These are phyloP conservation scores for Sutorius australiensis DNA, from an alignment of 768 basidiomycete genomes.

Conservation along the genomic window DNA sequence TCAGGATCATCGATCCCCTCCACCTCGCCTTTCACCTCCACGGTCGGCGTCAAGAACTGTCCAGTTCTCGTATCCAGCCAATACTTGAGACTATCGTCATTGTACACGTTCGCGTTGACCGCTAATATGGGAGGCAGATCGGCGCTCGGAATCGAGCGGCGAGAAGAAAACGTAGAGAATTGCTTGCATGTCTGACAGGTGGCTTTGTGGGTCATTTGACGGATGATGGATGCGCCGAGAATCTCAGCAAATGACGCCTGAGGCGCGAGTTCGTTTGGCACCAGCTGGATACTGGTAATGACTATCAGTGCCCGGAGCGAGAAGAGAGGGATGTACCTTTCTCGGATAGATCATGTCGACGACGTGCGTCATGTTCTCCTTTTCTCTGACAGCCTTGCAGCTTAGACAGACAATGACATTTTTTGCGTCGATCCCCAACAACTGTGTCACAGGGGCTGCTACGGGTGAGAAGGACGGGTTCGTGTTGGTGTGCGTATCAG, in stretches of 20 bases:
- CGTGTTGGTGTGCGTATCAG: slow-evolving; percentile 15
- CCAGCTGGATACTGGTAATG: slow-evolving; percentile 22
- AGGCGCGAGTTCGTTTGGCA: slow-evolving; percentile 36
- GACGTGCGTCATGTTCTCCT: slow-evolving; percentile 78
- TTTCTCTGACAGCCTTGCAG: slow-evolving; percentile 69
- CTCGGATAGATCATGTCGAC: slow-evolving; percentile 86
- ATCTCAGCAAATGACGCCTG: slow-evolving; percentile 60
- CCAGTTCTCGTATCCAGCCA: slow-evolving; percentile 61
- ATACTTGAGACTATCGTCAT: slow-evolving; percentile 63
- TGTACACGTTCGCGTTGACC: slow-evolving; percentile 79
- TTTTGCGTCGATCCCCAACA: slow-evolving; percentile 76
- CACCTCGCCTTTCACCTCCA: slow-evolving; percentile 57
- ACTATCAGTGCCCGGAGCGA: not conserved
- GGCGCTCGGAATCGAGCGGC: slow-evolving; percentile 57
- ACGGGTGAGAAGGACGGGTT: slow-evolving; percentile 30
- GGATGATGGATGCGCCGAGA: slow-evolving; percentile 70
- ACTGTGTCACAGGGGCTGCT: slow-evolving; percentile 77
- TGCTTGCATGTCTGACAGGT: slow-evolving; percentile 82
- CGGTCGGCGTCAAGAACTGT: slow-evolving; percentile 54
- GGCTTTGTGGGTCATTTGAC: slow-evolving; percentile 82
- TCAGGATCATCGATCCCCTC: slow-evolving; percentile 56
- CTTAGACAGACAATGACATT: slow-evolving; percentile 70
- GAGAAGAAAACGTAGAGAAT: slow-evolving; percentile 66
- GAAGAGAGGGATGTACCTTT: slow-evolving; percentile 47
- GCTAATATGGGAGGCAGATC: slow-evolving; percentile 82